phyloP scores from a whole-genome alignment of 768 basidiomycete species.

The Rhizopogon vesiculosus region DNA sequence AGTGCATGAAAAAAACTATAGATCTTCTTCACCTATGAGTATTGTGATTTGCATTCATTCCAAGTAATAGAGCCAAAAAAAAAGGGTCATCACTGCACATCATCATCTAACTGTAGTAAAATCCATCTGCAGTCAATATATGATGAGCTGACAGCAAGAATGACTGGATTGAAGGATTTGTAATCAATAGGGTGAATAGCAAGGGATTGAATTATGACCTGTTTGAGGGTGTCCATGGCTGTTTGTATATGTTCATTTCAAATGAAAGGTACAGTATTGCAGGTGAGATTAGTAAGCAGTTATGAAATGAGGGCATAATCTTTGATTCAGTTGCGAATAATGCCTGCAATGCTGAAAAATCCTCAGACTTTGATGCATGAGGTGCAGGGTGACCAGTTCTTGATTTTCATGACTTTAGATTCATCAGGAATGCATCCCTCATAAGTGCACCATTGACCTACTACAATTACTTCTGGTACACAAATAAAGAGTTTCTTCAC shows the following conservation, averaged over 20 bases:
- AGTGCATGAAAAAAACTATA: slow-evolving; percentile 33
- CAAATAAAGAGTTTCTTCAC: too few species aligned
- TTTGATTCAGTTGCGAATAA: slow-evolving; percentile 6
- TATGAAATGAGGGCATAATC: slow-evolving; percentile 1
- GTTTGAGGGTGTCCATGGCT: slow-evolving; percentile 17
- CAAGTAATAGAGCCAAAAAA: slow-evolving; percentile 31
- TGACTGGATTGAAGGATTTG: slow-evolving; percentile 16
- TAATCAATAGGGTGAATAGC: slow-evolving; percentile 31
- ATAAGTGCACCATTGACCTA: too few species aligned
- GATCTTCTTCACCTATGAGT: slow-evolving; percentile 35
- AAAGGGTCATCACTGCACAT: slow-evolving; percentile 15
- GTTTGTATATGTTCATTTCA: too few species aligned
- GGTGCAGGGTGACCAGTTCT: too few species aligned
- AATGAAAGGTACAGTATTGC: neutral
- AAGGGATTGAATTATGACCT: slow-evolving; percentile 16
- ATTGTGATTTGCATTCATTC: slow-evolving; percentile 26
- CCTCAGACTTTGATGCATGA: too few species aligned
- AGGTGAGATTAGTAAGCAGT: neutral
- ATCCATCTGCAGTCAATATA: slow-evolving; percentile 31
- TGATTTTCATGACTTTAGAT: too few species aligned
- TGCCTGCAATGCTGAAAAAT: slow-evolving; percentile 8
- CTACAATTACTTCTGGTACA: too few species aligned
- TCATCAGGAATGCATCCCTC: too few species aligned
- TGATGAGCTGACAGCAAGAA: slow-evolving; percentile 34
- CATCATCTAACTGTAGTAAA: slow-evolving; percentile 28